These are phyloP conservation scores for Alternaria gansuensis DNA, from an alignment of 2,329 filamentous ascomycete genomes.

Conservation along the genomic window DNA sequence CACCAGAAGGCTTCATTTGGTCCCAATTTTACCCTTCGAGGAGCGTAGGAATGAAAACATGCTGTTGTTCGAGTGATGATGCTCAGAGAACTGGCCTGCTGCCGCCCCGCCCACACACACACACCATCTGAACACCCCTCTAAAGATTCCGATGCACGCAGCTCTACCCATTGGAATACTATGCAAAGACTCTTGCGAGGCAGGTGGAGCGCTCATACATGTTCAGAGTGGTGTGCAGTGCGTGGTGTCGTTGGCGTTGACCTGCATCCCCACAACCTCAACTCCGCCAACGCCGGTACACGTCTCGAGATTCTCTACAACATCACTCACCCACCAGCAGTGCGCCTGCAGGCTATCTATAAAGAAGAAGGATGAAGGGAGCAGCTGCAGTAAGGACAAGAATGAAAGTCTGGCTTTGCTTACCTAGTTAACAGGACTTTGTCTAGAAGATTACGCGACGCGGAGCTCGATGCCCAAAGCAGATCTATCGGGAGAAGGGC, in stretches of 20 bases:
- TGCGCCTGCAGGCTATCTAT: background rate
- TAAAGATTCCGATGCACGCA: constrained; percentile 6
- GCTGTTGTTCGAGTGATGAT: constrained; percentile 12
- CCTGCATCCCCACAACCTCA: constrained; percentile 14
- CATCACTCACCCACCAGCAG: constrained; percentile 6
- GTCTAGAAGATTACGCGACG: constrained; percentile 39
- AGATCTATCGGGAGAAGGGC: constrained; percentile 44
- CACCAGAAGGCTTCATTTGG: constrained; percentile 10
- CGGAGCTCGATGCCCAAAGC: constrained; percentile 42
- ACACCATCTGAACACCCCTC: constrained; percentile 1
- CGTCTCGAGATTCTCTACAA: constrained; percentile 4
- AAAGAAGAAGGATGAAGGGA: constrained; percentile 3
- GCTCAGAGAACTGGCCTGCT: constrained; percentile 6
- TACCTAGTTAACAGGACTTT: constrained; percentile 43
- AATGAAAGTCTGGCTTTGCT: constrained; percentile 29
- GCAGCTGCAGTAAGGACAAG: constrained; percentile 2
- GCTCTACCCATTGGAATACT: background rate
- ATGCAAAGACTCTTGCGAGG: constrained; percentile 9
- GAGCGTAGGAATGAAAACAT: constrained; percentile 6
- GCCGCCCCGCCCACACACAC: constrained; percentile 1
- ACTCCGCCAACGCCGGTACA: constrained; percentile 12
- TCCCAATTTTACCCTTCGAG: background rate
- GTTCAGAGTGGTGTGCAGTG: constrained; percentile 7
- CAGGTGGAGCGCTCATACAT: background rate
- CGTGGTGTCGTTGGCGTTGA: constrained; percentile 11